Conservation (phyloP, 495 filamentous ascomycete species). For the Wilcoxina mikolae region DNA sequence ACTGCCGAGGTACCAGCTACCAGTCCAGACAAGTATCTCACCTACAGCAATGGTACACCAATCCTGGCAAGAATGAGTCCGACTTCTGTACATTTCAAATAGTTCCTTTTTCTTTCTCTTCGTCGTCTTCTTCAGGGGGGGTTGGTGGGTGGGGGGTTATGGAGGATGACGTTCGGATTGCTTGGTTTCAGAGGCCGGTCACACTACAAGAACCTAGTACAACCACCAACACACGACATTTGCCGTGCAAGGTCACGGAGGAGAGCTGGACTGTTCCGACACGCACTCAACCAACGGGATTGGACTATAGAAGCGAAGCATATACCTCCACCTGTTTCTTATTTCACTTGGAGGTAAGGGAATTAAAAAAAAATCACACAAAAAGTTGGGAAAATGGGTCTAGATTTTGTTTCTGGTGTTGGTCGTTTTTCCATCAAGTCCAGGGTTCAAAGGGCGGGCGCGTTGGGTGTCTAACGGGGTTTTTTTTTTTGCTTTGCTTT, state of each 20-base stretch:
- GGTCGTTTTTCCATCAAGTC: too few relatives aligned
- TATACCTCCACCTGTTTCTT: too few relatives aligned
- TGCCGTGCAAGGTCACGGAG: background rate
- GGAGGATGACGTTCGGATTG: background rate
- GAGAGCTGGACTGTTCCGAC: background rate
- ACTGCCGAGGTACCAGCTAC: background rate
- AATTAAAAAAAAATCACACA: too few relatives aligned
- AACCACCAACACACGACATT: background rate
- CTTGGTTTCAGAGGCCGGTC: background rate
- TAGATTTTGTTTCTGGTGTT: too few relatives aligned
- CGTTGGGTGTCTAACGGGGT: too few relatives aligned
- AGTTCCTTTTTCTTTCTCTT: background rate
- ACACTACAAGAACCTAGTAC: background rate
- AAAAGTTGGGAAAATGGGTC: too few relatives aligned
- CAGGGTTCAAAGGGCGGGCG: too few relatives aligned
- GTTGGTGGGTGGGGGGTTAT: background rate
- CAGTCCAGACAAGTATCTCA: background rate
- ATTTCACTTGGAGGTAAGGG: too few relatives aligned
- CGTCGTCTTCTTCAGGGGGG: background rate
- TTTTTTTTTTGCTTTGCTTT: too few relatives aligned
- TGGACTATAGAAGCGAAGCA: too few relatives aligned
- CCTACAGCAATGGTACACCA: background rate
- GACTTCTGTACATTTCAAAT: background rate
- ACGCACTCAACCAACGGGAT: too few relatives aligned
- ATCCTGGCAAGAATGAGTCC: slow-evolving; percentile 1